These are phyloP conservation scores for Camelina neglecta DNA, from an alignment of 345 rosid species.

Conservation along the genomic window DNA sequence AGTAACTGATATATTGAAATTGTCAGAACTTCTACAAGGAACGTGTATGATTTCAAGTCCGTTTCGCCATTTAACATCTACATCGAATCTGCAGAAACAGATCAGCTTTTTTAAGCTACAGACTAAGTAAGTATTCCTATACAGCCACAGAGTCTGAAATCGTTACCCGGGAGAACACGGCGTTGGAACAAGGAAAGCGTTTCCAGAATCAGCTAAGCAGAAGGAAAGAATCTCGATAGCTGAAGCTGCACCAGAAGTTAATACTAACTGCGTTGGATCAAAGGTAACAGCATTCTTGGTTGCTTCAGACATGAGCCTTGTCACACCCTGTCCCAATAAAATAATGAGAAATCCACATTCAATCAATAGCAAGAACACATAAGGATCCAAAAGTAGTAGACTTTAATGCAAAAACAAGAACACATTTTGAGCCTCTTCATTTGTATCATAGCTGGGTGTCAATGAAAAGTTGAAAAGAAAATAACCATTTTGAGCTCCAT, in stretches of 20 bases:
- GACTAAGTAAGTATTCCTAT: neutral
- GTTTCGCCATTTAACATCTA: conserved; percentile 84
- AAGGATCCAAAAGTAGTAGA: neutral
- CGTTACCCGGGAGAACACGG: conserved; percentile 77
- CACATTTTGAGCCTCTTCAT: neutral
- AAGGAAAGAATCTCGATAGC: conserved; percentile 83
- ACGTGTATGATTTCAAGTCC: conserved; percentile 88
- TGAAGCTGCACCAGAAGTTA: conserved; percentile 70
- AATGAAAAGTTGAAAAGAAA: neutral
- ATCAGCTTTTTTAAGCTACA: neutral
- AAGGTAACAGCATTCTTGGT: conserved; percentile 56
- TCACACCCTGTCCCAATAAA: conserved; percentile 56
- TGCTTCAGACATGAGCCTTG: conserved; percentile 75
- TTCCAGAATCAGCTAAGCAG: conserved; percentile 89
- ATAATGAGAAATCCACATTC: neutral
- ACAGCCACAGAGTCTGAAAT: neutral
- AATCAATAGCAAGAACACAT: neutral
- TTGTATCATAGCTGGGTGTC: neutral
- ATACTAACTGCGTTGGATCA: conserved; percentile 62
- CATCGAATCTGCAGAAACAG: conserved; percentile 62
- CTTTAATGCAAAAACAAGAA: too few species aligned
- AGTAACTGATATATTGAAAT: conserved; percentile 63
- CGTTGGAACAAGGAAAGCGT: conserved; percentile 94
- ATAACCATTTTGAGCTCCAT: conserved; percentile 78
- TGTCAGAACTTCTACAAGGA: conserved; percentile 82